These are phyloP conservation scores for Galerina marginata DNA, from an alignment of 768 basidiomycete species.

Conservation along the genomic window DNA sequence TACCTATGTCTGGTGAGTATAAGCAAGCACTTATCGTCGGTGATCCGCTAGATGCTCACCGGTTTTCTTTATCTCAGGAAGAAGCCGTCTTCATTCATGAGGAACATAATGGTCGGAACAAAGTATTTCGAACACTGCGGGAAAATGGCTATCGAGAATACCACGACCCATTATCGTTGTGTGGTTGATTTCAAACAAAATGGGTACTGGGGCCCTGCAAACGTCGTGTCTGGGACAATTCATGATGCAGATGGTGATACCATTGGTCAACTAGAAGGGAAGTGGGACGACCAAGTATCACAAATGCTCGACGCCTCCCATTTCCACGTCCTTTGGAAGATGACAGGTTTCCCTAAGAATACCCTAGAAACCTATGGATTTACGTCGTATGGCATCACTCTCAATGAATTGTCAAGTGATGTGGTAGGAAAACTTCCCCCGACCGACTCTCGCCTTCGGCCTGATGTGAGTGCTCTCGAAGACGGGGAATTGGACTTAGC, in stretches of 20 bases:
- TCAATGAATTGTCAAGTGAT: constrained; percentile 81
- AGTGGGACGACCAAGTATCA: constrained; percentile 87
- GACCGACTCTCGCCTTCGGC: constrained; percentile 82
- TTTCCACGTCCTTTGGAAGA: constrained; percentile 80
- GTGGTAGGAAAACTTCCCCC: constrained; percentile 67
- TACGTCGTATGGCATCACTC: constrained; percentile 76
- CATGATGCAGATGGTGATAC: constrained; percentile 57
- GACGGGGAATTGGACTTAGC: constrained; percentile 74
- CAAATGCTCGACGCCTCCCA: constrained; percentile 69
- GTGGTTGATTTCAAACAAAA: constrained; percentile 86
- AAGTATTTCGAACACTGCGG: constrained; percentile 91
- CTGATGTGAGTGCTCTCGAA: constrained; percentile 85
- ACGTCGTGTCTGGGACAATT: constrained; percentile 70
- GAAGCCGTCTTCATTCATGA: constrained; percentile 86
- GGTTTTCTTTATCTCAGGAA: constrained; percentile 53
- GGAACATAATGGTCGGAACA: constrained; percentile 88
- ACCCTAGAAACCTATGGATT: constrained; percentile 81
- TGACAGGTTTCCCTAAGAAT: constrained; percentile 74
- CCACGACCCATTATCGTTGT: constrained; percentile 58
- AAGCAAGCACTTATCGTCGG: neutral
- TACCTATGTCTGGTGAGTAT: constrained; percentile 69
- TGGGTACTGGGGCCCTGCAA: constrained; percentile 82
- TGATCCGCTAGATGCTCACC: constrained; percentile 5
- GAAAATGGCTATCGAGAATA: constrained; percentile 76
- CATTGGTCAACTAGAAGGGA: constrained; percentile 76